phyloP scores from a whole-genome alignment of 2,329 filamentous ascomycete species.

The Sarocladium strictum region DNA sequence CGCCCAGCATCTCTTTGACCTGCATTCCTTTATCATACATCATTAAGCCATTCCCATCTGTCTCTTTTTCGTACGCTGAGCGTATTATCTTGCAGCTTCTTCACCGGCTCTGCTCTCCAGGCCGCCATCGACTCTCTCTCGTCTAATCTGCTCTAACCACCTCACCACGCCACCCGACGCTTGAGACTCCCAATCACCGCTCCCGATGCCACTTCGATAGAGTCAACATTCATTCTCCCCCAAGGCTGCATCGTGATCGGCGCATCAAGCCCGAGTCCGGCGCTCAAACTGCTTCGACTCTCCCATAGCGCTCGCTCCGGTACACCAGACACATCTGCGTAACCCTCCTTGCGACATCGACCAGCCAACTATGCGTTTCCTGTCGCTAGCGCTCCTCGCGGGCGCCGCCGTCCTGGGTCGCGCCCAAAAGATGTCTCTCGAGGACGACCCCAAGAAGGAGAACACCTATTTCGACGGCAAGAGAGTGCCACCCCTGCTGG shows the following conservation, averaged over 20 bases:
- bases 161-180: not conserved
- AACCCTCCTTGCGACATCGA: not conserved
- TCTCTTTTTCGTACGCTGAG: not conserved
- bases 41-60: not conserved
- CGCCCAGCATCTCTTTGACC: not conserved
- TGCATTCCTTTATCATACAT: not conserved
- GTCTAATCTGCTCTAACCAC: not conserved
- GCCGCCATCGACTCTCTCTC: too few relatives aligned
- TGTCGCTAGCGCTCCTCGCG: constrained; percentile 38
- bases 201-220: constrained; percentile 1
- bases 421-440: constrained; percentile 23
- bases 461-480: constrained; percentile 61
- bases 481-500: constrained; percentile 58
- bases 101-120: not conserved
- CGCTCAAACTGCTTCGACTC: not conserved
- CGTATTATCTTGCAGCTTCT: not conserved
- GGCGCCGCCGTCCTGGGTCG: constrained; percentile 28
- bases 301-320: not conserved
- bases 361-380: not conserved
- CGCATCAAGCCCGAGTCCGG: not conserved
- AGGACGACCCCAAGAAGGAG: constrained; percentile 30
- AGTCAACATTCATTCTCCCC: not conserved
- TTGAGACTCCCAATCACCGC: not conserved
- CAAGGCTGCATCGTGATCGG: not conserved
- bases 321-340: not conserved